Base-by-base conservation (phyloP, 2,329 filamentous ascomycete species). In the Colletotrichum viniferum region DNA sequence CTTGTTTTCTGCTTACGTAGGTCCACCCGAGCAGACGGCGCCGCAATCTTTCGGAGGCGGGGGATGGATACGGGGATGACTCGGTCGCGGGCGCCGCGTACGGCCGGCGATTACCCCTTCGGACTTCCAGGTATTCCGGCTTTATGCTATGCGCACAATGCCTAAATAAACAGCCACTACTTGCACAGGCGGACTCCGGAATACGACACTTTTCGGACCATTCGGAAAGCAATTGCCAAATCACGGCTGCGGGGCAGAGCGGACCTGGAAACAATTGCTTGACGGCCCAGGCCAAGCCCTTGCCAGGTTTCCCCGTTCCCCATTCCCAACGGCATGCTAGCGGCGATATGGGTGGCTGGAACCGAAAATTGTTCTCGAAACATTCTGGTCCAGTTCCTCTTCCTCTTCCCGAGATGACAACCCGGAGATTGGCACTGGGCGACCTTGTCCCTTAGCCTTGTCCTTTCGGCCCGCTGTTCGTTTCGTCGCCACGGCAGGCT, bases 331-430 rank as follows among this genome's bases (percentile, higher is more conserved):
- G 61, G 30, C 32, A 26, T n/a, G 30, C 62, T 30, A 26, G 55
- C 13, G 43, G 43, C 43, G n/a, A 18, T 38, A n/a, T 12, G 32
- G 52, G 34, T 67, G 68, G 52, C 34, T 58, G 68, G 24, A 56
- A 32, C 28, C 73, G n/a, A 21, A 52, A 74, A 28, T n/a, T 63
- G 16, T 73, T 72, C 62, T 75, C 63, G 69, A 68, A 75, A 73
- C 73, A 63, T 75, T 72, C 30, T 75, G 71, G 65, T 10, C n/a
- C 56, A 24, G 48, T 58, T 34, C 55, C 52, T 75, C 65, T 58
- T 10, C 32, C 55, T 30, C 48, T 58, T 43, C 62, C 69, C 63
- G 69, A 73, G 69, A 75, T 75, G 63, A 75, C 32, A 36, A 48
- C 38, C 26, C 73, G 63, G 69, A 73, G 38, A 73, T 75, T 75